Conservation (phyloP, 1,139 yeast species). For the Ogataea hybrid region DNA sequence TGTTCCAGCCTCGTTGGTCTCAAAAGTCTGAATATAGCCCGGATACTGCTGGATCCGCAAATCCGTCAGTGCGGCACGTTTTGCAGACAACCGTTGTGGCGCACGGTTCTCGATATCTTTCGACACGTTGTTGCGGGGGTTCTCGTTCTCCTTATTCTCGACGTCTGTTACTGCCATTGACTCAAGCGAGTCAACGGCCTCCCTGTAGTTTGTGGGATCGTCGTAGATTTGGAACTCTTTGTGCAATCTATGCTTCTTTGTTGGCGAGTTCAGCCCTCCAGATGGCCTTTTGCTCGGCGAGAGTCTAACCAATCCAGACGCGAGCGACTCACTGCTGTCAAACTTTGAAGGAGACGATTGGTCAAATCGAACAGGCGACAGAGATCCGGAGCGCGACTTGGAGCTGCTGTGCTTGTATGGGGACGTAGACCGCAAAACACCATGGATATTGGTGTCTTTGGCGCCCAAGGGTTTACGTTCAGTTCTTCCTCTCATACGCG, state of each 20-base stretch:
- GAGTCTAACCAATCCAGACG: conserved; percentile 3
- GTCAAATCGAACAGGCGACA: conserved; percentile 7
- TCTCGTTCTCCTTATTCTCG: conserved; percentile 18
- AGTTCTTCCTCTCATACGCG: conserved; percentile 13
- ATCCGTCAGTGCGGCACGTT: conserved; percentile 16
- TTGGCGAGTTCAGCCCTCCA: conserved; percentile 10
- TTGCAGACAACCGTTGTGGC: not conserved
- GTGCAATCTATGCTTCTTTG: conserved; percentile 10
- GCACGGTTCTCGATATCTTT: not conserved
- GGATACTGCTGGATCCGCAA: conserved; percentile 20
- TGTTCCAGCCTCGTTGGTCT: not conserved
- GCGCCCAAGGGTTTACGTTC: conserved; percentile 9
- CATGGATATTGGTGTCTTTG: conserved; percentile 13
- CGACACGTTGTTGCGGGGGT: not conserved
- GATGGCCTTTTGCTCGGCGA: conserved; percentile 18
- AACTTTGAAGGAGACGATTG: conserved; percentile 4
- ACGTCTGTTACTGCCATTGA: conserved; percentile 2
- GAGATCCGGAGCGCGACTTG: conserved; percentile 10
- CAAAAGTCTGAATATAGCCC: conserved; percentile 17
- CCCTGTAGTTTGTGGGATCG: conserved; percentile 15
- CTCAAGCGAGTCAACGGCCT: conserved; percentile 3
- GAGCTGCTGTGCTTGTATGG: conserved; percentile 6
- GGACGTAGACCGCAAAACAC: conserved; percentile 7
- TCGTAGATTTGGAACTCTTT: conserved; percentile 18
- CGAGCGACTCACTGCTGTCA: conserved; percentile 13